phyloP scores from a whole-genome alignment of 2,329 filamentous ascomycete species.

The Pseudocercospora cruenta region DNA sequence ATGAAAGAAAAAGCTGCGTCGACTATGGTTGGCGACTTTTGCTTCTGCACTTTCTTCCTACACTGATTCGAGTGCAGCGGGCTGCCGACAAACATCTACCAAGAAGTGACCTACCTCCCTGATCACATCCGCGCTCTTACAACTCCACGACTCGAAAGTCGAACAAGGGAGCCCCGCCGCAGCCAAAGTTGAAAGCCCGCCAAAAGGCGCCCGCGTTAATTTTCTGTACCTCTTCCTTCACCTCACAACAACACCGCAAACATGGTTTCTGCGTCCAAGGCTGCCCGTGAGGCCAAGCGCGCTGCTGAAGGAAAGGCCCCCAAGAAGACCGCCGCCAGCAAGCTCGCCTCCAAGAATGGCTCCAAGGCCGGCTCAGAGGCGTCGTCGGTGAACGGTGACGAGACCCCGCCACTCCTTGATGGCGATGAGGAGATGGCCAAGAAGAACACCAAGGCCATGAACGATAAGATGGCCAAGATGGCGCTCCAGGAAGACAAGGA shows the following conservation, averaged over 20 bases:
- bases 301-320: conserved; percentile 71
- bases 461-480: conserved; percentile 70
- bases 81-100: not conserved
- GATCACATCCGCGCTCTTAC: too few relatives aligned
- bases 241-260: not conserved
- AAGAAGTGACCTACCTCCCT: not conserved
- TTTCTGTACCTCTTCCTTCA: not conserved
- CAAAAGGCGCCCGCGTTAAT: not conserved
- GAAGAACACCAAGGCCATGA: conserved; percentile 50
- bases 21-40: not conserved
- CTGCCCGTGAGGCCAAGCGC: conserved; percentile 68
- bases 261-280: conserved; percentile 72
- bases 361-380: conserved; percentile 66
- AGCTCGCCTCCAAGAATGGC: conserved; percentile 67
- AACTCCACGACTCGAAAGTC: not conserved
- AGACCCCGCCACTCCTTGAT: conserved; percentile 64
- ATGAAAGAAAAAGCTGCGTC: not conserved
- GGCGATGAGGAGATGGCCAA: conserved; percentile 65
- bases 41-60: not conserved
- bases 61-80: not conserved
- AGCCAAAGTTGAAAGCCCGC: not conserved
- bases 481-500: conserved; percentile 93
- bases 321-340: conserved; percentile 74
- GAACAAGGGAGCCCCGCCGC: not conserved
- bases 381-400: conserved; percentile 72